Conservation (phyloP, 441 rosid species). For the Adansonia gregorii region DNA sequence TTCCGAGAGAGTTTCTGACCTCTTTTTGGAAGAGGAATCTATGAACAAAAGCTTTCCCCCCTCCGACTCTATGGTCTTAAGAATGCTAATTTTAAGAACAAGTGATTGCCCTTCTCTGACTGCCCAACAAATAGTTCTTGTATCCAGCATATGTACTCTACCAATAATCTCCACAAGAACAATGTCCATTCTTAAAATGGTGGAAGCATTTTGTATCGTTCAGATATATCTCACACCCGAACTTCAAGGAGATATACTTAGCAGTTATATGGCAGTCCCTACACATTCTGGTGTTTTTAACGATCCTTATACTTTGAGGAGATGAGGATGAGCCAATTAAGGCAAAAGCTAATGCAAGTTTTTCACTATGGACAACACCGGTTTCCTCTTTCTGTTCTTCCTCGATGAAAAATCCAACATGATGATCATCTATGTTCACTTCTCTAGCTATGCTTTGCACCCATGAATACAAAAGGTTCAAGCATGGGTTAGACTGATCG, state of each 20-base stretch:
- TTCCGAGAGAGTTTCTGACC: neutral
- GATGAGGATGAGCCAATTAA: conserved; percentile 45
- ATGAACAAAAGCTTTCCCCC: neutral
- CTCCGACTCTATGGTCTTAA: too few species aligned
- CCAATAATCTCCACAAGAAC: conserved; percentile 88
- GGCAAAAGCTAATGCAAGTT: conserved; percentile 81
- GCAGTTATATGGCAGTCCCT: conserved; percentile 70
- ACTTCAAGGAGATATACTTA: conserved; percentile 59
- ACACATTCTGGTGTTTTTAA: conserved; percentile 74
- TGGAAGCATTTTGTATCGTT: conserved; percentile 68
- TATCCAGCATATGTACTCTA: conserved; percentile 36
- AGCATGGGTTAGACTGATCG: conserved; percentile 46
- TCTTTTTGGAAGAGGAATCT: neutral
- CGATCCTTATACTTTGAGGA: conserved; percentile 58
- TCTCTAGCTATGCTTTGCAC: conserved; percentile 44
- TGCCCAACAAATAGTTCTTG: neutral
- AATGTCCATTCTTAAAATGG: conserved; percentile 70
- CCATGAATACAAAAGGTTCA: conserved; percentile 61
- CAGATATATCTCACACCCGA: conserved; percentile 66
- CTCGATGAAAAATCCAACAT: conserved; percentile 47
- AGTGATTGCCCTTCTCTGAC: too few species aligned
- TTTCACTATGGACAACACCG: conserved; percentile 77
- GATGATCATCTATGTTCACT: conserved; percentile 39
- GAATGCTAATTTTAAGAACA: too few species aligned
- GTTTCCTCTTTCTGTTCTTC: conserved; percentile 72